Base-by-base conservation (phyloP, 2,329 filamentous ascomycete species). In the Tolypocladium capitatum region DNA sequence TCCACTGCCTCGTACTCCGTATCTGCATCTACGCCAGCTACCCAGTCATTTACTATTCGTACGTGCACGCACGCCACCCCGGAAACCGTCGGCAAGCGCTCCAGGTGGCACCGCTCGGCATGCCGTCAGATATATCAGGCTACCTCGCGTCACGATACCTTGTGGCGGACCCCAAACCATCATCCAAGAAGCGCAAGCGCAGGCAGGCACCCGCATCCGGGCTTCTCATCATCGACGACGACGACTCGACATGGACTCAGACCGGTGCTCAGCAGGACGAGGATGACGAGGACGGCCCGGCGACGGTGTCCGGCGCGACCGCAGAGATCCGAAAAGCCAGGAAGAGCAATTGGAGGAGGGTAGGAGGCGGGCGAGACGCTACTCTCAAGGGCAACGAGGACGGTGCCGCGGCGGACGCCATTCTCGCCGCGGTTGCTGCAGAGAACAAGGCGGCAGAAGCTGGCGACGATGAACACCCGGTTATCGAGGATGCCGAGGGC, bases 101-200 rank as follows among this genome's bases (percentile, higher is more conserved):
- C n/a, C 28, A 24, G 21, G 20, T 33, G 24, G 13, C 34, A 18
- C 28, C 20, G 36, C 18, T 46, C 43, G 54, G 28, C 24, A 80
- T 79, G 76, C 67, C 75, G 40, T 70, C 72, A 51, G 74, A 80
- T 55, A 76, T 96, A 54, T 83, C 88, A 49, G 81, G 82, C 60
- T 98, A 97, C 61, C 79, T 98, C 33, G 90, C 91, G 34, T 84
- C 87, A 53, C 92, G 89, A 65, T 98, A 98, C 64, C 81, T 98
- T 45, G 70, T 75, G 48, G 70, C 75, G 36, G 74, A 80, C 51
- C 65, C 71, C 6, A 78, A 77, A 52, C 72, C 76, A 18, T 57
- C 49, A 5, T 51, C 68, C 44, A 83, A 83, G 60, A 83, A 83
- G 61, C 73, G 77, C 51, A 84, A 83, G 67, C 74, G 76, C 58